phyloP scores from a whole-genome alignment of 495 filamentous ascomycete species.

The Penicillium cosmopolitanum region DNA sequence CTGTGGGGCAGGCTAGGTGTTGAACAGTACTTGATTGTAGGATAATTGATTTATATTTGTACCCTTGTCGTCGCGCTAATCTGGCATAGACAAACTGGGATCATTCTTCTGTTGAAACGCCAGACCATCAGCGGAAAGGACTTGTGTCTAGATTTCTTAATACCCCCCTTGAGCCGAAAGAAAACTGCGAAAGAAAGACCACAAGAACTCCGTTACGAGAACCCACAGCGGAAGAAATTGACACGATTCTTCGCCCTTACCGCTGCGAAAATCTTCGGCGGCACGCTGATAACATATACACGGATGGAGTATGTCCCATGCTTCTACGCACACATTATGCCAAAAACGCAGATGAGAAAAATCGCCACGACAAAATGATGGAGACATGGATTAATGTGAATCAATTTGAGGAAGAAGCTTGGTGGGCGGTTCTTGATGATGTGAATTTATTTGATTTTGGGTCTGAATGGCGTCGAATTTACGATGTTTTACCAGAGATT shows the following conservation, averaged over 20 bases:
- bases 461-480: constrained; percentile 10
- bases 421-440: constrained; percentile 12
- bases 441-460: constrained; percentile 15
- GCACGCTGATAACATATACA: not conserved
- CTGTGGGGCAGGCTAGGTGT: constrained; percentile 6
- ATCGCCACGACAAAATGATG: constrained; percentile 3
- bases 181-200: not conserved
- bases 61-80: not conserved
- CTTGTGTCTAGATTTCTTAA: constrained; percentile 6
- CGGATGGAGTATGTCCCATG: not conserved
- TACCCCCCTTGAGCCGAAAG: not conserved
- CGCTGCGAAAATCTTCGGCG: not conserved
- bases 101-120: constrained; percentile 4
- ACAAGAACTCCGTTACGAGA: not conserved
- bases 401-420: constrained; percentile 3
- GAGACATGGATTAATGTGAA: constrained; percentile 4
- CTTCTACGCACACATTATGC: constrained; percentile 11
- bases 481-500: constrained; percentile 11
- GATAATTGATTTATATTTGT: not conserved
- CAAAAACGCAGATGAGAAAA: constrained; percentile 1
- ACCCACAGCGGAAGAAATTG: constrained; percentile 8
- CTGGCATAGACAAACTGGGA: constrained; percentile 7
- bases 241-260: constrained; percentile 9
- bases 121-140: constrained; percentile 4
- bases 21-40: constrained; percentile 11